Percentiles rank a stretch among this genome's conserved stretches.
These are phyloP conservation scores for Cercospora beticola DNA, from an alignment of 2,329 filamentous ascomycete species.

Conservation along the genomic window DNA sequence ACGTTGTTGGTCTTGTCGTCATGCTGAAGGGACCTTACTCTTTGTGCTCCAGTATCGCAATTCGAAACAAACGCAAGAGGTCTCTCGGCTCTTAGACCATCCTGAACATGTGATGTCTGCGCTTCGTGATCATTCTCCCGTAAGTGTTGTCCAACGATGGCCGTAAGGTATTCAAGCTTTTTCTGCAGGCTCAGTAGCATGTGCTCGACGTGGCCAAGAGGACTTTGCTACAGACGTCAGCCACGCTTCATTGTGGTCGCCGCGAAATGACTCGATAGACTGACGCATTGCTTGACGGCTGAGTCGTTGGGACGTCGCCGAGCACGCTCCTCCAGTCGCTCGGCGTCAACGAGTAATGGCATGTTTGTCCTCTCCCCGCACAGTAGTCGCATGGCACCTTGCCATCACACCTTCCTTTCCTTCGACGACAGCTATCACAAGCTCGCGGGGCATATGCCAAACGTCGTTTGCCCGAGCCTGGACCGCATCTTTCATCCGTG, in stretches of 20 bases:
- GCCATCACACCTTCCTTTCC: slow-evolving; percentile 1
- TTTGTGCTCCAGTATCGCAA: not conserved
- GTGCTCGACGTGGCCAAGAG: not conserved
- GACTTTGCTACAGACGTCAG: not conserved
- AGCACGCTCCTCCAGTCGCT: slow-evolving; percentile 3
- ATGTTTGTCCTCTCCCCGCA: not conserved
- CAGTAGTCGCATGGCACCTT: not conserved
- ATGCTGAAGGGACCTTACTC: no score
- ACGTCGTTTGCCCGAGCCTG: not conserved
- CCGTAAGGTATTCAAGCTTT: not conserved
- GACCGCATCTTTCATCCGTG: not conserved
- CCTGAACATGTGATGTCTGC: not conserved
- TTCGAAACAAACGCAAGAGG: not conserved
- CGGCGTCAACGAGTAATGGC: not conserved
- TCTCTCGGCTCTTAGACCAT: not conserved
- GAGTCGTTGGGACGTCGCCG: not conserved
- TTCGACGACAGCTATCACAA: slow-evolving; percentile 1
- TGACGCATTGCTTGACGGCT: not conserved
- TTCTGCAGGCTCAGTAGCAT: not conserved
- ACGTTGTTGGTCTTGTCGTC: not conserved
- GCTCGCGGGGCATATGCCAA: not conserved
- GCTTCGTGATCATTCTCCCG: not conserved
- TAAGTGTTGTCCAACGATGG: not conserved
- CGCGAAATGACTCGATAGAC: not conserved
- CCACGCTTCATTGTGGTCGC: not conserved